Evolutionary conservation across 306 rosid species (phyloP).

Genomic region (Dicorynia guianensis): DNA sequence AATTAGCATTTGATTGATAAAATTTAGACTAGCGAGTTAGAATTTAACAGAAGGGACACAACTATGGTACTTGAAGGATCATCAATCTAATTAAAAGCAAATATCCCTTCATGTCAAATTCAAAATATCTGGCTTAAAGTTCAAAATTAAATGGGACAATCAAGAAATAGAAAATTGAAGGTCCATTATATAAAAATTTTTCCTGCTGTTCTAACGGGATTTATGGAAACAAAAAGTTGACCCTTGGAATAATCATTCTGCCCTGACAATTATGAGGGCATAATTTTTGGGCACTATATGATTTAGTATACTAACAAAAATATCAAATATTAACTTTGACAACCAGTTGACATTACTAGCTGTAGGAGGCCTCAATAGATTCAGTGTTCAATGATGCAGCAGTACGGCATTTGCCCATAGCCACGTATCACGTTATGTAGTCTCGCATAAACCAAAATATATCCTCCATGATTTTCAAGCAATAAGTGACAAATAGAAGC

Average conservation of each 20-base stretch:
- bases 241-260: neutral
- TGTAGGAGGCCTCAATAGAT: neutral
- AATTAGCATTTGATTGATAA: neutral
- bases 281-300: neutral
- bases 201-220: conserved; percentile 1
- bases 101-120: too few species aligned
- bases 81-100: neutral
- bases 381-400: neutral
- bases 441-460: neutral
- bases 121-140: too few species aligned
- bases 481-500: neutral
- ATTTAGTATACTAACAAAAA: neutral
- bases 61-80: neutral
- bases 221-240: neutral
- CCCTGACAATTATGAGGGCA: neutral
- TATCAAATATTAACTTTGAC: neutral
- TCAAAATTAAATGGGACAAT: too few species aligned
- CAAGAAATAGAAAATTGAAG: too few species aligned
- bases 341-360: conserved; percentile 23
- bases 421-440: neutral
- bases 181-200: too few species aligned
- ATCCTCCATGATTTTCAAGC: conserved; percentile 8
- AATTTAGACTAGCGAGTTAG: neutral
- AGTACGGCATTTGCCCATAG: neutral
- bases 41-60: neutral